Conservation (phyloP, 768 basidiomycete genomes). For the Suillus lakei region DNA sequence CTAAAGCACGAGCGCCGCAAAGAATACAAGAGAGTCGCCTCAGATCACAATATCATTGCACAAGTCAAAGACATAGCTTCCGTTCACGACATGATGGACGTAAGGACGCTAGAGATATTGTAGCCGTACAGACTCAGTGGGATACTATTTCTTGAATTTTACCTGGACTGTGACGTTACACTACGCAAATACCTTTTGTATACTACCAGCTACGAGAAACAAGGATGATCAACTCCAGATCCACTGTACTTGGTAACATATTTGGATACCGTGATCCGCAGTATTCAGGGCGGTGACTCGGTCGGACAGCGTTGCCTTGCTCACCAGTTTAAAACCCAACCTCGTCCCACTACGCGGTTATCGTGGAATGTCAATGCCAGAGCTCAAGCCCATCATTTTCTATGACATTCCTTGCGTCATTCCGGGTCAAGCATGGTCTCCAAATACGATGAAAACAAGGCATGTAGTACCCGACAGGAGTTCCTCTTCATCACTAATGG, state of each 20-base stretch:
- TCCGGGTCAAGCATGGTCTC: slow-evolving; percentile 40
- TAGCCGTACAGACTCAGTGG: neutral
- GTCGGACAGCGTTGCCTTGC: too few species aligned
- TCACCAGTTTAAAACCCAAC: too few species aligned
- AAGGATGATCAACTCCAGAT: too few species aligned
- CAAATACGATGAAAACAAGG: slow-evolving; percentile 44
- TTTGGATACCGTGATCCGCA: too few species aligned
- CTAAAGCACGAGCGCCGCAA: too few species aligned
- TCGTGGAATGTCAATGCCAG: slow-evolving; percentile 13
- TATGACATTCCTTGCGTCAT: slow-evolving; percentile 40
- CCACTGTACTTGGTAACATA: too few species aligned
- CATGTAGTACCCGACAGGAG: slow-evolving; percentile 8
- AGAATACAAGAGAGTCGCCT: neutral
- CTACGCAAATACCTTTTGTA: too few species aligned
- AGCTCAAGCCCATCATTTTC: slow-evolving; percentile 32
- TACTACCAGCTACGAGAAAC: too few species aligned
- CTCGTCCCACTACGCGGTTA: neutral
- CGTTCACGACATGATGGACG: neutral
- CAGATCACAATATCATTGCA: neutral
- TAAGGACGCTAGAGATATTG: neutral
- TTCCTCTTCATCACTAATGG: neutral
- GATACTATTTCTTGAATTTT: neutral
- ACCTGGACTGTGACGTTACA: neutral
- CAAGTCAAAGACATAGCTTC: neutral
- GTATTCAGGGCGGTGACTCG: too few species aligned